phyloP scores from a whole-genome alignment of 1,284 basidiomycete genomes.

The Abortiporus biennis region DNA sequence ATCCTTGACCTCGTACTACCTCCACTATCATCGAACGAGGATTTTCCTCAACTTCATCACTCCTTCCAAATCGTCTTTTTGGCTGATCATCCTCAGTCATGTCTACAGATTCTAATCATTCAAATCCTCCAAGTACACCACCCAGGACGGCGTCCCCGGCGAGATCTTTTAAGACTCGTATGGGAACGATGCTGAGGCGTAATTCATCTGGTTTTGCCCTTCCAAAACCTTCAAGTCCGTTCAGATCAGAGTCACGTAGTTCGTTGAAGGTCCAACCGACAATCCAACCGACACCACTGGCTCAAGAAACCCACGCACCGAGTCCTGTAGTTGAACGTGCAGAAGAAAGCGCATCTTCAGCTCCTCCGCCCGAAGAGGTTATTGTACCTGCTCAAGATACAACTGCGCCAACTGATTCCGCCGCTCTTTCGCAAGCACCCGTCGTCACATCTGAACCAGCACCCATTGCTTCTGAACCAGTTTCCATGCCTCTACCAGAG shows the following conservation, averaged over 20 bases:
- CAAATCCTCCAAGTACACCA: too few relatives aligned
- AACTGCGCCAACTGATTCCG: conserved; percentile 1
- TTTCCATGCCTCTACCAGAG: neutral
- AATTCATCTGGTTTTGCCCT: conserved; percentile 40
- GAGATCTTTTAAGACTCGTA: conserved; percentile 25
- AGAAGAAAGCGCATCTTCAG: neutral
- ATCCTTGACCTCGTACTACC: too few relatives aligned
- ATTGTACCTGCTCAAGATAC: conserved; percentile 6
- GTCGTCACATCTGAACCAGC: conserved; percentile 16
- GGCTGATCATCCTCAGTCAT: too few relatives aligned
- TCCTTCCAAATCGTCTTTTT: too few relatives aligned
- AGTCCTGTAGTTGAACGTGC: conserved; percentile 19
- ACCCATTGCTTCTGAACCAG: conserved; percentile 14
- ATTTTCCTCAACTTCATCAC: too few relatives aligned
- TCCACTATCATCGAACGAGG: too few relatives aligned
- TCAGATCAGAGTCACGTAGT: conserved; percentile 22
- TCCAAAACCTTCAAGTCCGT: conserved; percentile 25
- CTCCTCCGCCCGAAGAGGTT: conserved; percentile 5
- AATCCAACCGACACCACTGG: conserved; percentile 14
- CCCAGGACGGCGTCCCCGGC: too few relatives aligned
- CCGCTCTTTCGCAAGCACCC: conserved; percentile 16
- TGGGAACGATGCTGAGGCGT: conserved; percentile 41
- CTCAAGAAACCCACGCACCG: conserved; percentile 12
- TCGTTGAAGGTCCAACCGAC: conserved; percentile 22
- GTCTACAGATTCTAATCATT: too few relatives aligned